Percentiles rank a stretch among this genome's conserved stretches.
Evolutionary conservation across 208 protist genomes (phyloP).

Genomic region (Novymonas esmeraldas): DNA sequence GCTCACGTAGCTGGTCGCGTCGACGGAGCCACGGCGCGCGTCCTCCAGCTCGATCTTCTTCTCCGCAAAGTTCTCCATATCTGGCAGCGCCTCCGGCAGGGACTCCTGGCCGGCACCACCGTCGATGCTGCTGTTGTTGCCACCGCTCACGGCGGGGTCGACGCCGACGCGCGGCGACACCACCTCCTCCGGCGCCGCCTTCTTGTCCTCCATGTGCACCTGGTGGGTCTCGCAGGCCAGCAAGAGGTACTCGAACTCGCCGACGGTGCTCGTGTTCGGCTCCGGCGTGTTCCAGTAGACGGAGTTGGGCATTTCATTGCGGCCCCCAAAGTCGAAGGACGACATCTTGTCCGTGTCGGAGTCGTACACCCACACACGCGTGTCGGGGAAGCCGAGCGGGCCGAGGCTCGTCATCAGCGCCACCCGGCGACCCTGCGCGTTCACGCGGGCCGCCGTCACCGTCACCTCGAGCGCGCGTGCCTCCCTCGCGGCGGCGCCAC

Average conservation of each 20-base stretch:
- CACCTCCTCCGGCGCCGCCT: conserved; percentile 1
- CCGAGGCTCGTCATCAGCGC: conserved; percentile 75
- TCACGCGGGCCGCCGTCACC: conserved; percentile 68
- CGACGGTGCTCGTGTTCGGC: conserved; percentile 81
- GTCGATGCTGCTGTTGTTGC: conserved; percentile 13
- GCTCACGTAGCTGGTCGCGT: conserved; percentile 57
- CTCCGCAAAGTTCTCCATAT: conserved; percentile 88
- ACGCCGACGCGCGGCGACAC: conserved; percentile 6
- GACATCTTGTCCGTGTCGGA: conserved; percentile 85
- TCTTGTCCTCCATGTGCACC: conserved; percentile 30
- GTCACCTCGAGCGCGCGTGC: conserved; percentile 27
- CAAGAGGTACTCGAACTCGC: conserved; percentile 88
- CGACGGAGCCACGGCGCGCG: conserved; percentile 46
- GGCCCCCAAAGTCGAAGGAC: conserved; percentile 77
- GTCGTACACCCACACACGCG: conserved; percentile 91
- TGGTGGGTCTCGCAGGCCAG: conserved; percentile 90
- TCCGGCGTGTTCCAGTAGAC: conserved; percentile 92
- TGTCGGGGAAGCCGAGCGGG: conserved; percentile 53
- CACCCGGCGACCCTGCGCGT: conserved; percentile 82
- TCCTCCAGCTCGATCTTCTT: conserved; percentile 41
- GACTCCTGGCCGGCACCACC: conserved; percentile 42
- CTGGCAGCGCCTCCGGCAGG: conserved; percentile 65
- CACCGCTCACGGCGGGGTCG: not conserved
- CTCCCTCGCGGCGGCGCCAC: conserved; percentile 7
- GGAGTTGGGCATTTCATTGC: conserved; percentile 72